Conservation (phyloP, 805 yeast species). For the Jamesozyma piceae region DNA sequence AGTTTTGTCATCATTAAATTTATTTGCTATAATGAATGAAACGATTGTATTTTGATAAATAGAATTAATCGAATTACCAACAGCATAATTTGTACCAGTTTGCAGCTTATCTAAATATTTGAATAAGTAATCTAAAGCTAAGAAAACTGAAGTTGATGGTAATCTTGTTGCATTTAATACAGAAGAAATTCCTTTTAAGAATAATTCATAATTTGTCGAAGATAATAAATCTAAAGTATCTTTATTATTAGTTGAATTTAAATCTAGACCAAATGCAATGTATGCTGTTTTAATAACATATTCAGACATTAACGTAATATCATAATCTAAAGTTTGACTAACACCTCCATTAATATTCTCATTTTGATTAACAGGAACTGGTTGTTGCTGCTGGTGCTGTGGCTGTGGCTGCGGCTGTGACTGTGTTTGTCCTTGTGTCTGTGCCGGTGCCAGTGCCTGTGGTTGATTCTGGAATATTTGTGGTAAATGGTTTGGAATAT, state of each 20-base stretch:
- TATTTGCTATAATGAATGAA: constrained; percentile 77
- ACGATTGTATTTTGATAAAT: constrained; percentile 52
- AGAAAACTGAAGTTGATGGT: constrained; percentile 70
- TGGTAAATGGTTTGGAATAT: background rate
- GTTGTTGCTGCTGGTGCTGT: constrained; percentile 12
- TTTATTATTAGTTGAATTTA: constrained; percentile 7
- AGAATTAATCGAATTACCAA: constrained; percentile 29
- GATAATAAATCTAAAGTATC: constrained; percentile 23
- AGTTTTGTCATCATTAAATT: constrained; percentile 92
- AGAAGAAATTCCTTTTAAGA: constrained; percentile 50
- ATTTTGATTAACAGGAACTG: constrained; percentile 1
- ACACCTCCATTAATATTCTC: constrained; percentile 56
- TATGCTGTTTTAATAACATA: constrained; percentile 68
- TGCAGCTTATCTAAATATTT: constrained; percentile 42
- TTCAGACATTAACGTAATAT: constrained; percentile 65
- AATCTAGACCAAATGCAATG: constrained; percentile 49
- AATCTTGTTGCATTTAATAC: constrained; percentile 81
- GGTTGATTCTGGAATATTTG: constrained; percentile 4
- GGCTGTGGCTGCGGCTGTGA: constrained; percentile 2
- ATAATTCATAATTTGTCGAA: constrained; percentile 27
- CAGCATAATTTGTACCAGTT: constrained; percentile 26
- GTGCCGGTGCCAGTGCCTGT: constrained; percentile 3
- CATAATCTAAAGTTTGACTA: constrained; percentile 68
- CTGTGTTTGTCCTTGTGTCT: no score
- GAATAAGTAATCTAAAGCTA: constrained; percentile 71